Conservation (phyloP, 345 rosid genomes). For the Nephelium lappaceum region DNA sequence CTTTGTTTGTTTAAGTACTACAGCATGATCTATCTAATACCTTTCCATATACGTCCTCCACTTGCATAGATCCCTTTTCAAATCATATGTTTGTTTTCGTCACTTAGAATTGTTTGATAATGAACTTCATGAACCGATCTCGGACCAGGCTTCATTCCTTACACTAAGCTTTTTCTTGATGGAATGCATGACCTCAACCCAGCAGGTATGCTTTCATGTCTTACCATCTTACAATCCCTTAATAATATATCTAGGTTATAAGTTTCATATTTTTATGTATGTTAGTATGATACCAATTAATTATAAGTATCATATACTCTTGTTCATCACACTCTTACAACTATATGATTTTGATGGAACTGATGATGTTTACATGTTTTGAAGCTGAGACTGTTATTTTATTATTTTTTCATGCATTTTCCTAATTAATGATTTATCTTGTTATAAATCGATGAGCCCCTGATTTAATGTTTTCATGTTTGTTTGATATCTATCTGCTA, state of each 20-base stretch:
- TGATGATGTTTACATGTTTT: neutral
- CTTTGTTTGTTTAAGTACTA: neutral
- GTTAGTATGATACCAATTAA: neutral
- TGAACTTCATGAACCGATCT: conserved; percentile 37
- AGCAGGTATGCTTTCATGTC: conserved; percentile 18
- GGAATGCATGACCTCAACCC: neutral
- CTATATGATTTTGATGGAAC: neutral
- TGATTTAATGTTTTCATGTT: neutral
- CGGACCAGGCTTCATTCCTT: conserved; percentile 96
- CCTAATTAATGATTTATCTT: too few relatives aligned
- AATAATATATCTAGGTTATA: neutral
- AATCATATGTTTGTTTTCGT: neutral
- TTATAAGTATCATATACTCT: neutral
- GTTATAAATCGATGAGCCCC: neutral
- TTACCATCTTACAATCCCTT: too few relatives aligned
- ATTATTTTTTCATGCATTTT: neutral
- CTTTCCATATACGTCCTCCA: neutral
- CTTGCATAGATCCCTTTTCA: neutral
- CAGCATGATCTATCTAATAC: neutral
- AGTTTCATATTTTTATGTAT: neutral
- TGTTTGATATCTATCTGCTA: neutral
- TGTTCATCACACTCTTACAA: neutral
- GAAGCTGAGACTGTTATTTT: neutral
- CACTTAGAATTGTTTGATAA: neutral
- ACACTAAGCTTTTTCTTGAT: conserved; percentile 48